phyloP scores from a whole-genome alignment of 139 green algal genomes.

The Picochlorum sp. region DNA sequence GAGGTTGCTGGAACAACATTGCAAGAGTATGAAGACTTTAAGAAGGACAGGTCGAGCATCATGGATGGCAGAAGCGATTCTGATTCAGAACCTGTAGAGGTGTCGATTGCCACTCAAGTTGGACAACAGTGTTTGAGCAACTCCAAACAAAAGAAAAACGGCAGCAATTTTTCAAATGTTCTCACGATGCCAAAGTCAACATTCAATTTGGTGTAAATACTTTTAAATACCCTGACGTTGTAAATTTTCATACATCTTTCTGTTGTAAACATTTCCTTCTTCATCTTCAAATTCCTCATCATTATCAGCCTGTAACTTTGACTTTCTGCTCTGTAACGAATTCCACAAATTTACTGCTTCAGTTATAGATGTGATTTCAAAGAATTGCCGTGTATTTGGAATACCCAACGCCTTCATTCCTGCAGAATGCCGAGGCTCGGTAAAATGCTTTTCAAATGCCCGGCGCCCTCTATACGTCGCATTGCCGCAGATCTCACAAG shows the following conservation, averaged over 20 bases:
- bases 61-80: neutral
- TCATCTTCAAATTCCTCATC: conserved; percentile 80
- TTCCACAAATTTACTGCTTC: conserved; percentile 82
- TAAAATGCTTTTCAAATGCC: conserved; percentile 97
- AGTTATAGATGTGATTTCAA: conserved; percentile 83
- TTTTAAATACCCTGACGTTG: conserved; percentile 65
- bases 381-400: conserved; percentile 93
- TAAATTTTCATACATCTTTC: conserved; percentile 81
- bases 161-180: conserved; percentile 4
- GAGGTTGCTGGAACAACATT: conserved; percentile 16
- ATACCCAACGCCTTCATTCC: conserved; percentile 94
- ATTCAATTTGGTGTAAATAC: neutral
- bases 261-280: conserved; percentile 86
- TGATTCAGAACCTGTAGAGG: neutral
- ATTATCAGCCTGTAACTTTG: conserved; percentile 30
- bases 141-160: neutral
- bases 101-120: neutral
- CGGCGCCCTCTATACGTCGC: conserved; percentile 86
- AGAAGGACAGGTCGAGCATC: conserved; percentile 6
- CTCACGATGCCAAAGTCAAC: neutral
- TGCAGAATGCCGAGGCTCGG: conserved; percentile 80
- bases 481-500: conserved; percentile 97
- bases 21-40: conserved; percentile 36
- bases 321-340: conserved; percentile 51
- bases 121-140: neutral